Evolutionary conservation across 345 rosid species (phyloP).

Genomic region (Microthlaspi erraticum): DNA sequence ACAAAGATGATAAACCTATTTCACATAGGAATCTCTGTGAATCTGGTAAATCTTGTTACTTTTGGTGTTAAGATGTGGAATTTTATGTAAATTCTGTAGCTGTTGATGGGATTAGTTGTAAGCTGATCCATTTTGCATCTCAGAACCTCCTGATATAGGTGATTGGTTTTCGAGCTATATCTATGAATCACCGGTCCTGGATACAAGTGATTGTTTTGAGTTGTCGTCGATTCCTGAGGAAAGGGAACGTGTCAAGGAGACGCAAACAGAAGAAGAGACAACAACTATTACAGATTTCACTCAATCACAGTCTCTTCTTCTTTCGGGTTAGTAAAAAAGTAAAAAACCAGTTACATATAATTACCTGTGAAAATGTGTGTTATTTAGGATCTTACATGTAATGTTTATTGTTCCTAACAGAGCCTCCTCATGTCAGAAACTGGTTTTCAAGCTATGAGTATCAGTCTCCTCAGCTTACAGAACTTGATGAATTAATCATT

Average conservation of each 20-base stretch:
- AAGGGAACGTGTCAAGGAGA: slow-evolving; percentile 40
- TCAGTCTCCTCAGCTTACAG: slow-evolving; percentile 49
- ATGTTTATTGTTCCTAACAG: too few species aligned
- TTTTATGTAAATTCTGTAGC: neutral
- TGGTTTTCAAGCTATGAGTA: slow-evolving; percentile 65
- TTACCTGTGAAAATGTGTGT: too few species aligned
- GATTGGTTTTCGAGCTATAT: slow-evolving; percentile 73
- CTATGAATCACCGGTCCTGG: slow-evolving; percentile 61
- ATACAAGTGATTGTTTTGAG: slow-evolving; percentile 49
- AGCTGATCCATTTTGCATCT: slow-evolving; percentile 1
- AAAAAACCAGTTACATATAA: too few species aligned
- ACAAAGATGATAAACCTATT: slow-evolving; percentile 34
- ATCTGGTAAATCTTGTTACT: slow-evolving; percentile 50
- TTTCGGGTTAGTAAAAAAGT: too few species aligned
- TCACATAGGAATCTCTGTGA: slow-evolving; percentile 38
- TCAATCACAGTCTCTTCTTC: too few species aligned
- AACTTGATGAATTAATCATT: slow-evolving; percentile 35
- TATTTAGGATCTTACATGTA: too few species aligned
- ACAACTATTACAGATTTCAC: too few species aligned
- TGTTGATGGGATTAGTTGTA: slow-evolving; percentile 22
- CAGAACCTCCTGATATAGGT: slow-evolving; percentile 64
- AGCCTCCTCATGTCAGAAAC: slow-evolving; percentile 61
- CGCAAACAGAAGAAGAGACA: slow-evolving; percentile 17
- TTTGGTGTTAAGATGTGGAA: neutral
- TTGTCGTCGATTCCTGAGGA: slow-evolving; percentile 35